Base-by-base conservation (phyloP, 2,329 filamentous ascomycete species). In the Hypomyces perniciosus region DNA sequence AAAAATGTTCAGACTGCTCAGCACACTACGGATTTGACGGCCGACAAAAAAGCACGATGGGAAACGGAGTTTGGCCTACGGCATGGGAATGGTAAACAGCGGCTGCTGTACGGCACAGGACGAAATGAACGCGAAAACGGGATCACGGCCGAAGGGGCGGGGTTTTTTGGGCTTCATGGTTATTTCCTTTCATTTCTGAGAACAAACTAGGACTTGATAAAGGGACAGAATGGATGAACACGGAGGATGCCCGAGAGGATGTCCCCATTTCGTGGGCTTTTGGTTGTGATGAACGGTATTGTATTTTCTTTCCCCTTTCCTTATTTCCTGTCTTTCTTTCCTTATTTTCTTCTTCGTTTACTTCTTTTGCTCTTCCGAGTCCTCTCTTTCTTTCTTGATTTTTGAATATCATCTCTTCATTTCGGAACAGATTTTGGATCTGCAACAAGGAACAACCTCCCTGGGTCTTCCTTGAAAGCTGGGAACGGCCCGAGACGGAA, bases 251-350 rank as follows among this genome's bases (percentile, higher is more conserved):
- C 10, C 3, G 20, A 20, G 20, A 20, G 20, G 20, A 3, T 20
- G 20, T 20, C 20, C 20, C 20, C 20, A 20, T 20, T 20, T 20
- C 20, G 20, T 34, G 31, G 33, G 45, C 28, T 28, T 46, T 37
- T 28, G 20, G 47, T 34, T 28, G 39, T 43, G n/a, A 6, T 34
- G 4, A 34, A 10, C n/a, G 27, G 12, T 27, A 26, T 42, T 27
- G 46, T n/a, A 42, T 46, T 20, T 20, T 20, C 29, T 43, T 44
- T 33, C 28, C 40, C 6, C 26, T 46, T 48, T 40, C 20, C 29
- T 38, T 53, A 12, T 13, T 47, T 46, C 20, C 41, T 48, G 12
- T 47, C 8, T 31, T 45, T 44, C 43, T 20, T 9, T 12, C 27
- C 38, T 26, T 48, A 33, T 26, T 20, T 20, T 3, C 20, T 20